A percentile compares a stretch with the other conserved stretches of the same genome.
These are phyloP conservation scores for Epichloe gansuensis DNA, from an alignment of 2,329 filamentous ascomycete genomes.

Conservation along the genomic window DNA sequence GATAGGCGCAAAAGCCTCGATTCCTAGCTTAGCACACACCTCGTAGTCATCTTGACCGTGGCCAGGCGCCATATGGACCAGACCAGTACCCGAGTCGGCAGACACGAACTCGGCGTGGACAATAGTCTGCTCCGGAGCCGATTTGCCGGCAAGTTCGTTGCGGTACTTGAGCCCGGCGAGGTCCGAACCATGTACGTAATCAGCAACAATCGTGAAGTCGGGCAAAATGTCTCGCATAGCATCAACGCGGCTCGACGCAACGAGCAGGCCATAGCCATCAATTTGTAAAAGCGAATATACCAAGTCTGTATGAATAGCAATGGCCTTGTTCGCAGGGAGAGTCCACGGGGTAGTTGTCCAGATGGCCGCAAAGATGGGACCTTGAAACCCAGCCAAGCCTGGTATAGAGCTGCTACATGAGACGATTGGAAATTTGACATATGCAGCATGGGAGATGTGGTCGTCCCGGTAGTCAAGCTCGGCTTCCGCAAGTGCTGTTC, in stretches of 20 bases:
- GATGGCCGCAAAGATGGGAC: slow-evolving; percentile 63
- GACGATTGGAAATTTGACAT: slow-evolving; percentile 63
- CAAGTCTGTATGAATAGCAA: slow-evolving; percentile 66
- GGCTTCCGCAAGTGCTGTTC: slow-evolving; percentile 69
- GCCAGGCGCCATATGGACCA: slow-evolving; percentile 91
- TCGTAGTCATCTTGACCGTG: slow-evolving; percentile 97
- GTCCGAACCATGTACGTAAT: slow-evolving; percentile 49
- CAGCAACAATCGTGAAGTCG: slow-evolving; percentile 39
- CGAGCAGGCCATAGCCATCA: slow-evolving; percentile 46
- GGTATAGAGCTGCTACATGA: slow-evolving; percentile 19
- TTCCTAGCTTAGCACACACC: slow-evolving; percentile 55
- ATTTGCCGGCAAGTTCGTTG: slow-evolving; percentile 52
- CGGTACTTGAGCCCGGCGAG: slow-evolving; percentile 55
- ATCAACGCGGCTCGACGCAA: slow-evolving; percentile 61
- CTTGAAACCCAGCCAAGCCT: slow-evolving; percentile 26
- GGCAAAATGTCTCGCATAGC: slow-evolving; percentile 36
- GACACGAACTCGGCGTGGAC: slow-evolving; percentile 84
- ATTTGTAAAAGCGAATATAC: slow-evolving; percentile 57
- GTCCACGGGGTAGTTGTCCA: slow-evolving; percentile 99
- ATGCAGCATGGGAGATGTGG: slow-evolving; percentile 61
- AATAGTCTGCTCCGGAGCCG: slow-evolving; percentile 50
- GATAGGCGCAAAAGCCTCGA: slow-evolving; percentile 69
- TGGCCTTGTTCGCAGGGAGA: slow-evolving; percentile 78
- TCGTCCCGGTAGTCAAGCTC: slow-evolving; percentile 74
- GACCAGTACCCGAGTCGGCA: slow-evolving; percentile 75